Base-by-base conservation (phyloP, 2,329 filamentous ascomycete species). In the Epichloe sp. region DNA sequence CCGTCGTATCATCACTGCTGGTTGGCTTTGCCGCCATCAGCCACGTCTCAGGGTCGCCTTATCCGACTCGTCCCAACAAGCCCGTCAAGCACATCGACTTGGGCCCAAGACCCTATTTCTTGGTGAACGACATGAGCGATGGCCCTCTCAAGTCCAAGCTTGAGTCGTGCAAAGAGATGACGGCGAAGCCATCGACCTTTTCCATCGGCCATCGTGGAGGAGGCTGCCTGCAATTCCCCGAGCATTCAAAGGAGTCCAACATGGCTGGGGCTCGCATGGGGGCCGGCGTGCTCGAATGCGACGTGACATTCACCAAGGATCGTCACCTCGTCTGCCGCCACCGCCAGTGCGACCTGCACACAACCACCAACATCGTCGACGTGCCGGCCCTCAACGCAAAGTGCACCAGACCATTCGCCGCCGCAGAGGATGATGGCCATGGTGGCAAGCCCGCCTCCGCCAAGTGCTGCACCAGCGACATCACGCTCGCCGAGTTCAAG, bases 401-500 rank as follows among this genome's bases (percentile, higher is more conserved):
- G 66, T 85, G 82, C 67, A 78, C 75, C 3, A 62, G 65, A 49
- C 80, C 79, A 0, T 86, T 86, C 65, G 65, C 63, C n/a, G 77
- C 82, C 0, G 74, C 78, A 4, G 63, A 64, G 15, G 23, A 26
- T 7, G 23, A 26, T 26, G 23, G 6, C 2, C 23, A 8, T 26
- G 26, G 26, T 8, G 26, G 73, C 49, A 59, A 58, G 51, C 60
- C 70, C 1, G 83, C 83, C 1, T 72, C 68, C 15, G 83, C 82
- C 12, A 78, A 77, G 56, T 87, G 83, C 72, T 87, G 83, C 71
- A 86, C 83, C 3, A 80, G 75, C 58, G 84, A 87, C 61, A 78
- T 87, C 60, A 86, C 83, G 1, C 68, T 83, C 37, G 72, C 72
- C 44, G 84, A 87, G 65, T 86, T 79, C 71, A 78, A 80, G 65